Base-by-base conservation (phyloP, 1,284 basidiomycete species). In the Malassezia obtusa region DNA sequence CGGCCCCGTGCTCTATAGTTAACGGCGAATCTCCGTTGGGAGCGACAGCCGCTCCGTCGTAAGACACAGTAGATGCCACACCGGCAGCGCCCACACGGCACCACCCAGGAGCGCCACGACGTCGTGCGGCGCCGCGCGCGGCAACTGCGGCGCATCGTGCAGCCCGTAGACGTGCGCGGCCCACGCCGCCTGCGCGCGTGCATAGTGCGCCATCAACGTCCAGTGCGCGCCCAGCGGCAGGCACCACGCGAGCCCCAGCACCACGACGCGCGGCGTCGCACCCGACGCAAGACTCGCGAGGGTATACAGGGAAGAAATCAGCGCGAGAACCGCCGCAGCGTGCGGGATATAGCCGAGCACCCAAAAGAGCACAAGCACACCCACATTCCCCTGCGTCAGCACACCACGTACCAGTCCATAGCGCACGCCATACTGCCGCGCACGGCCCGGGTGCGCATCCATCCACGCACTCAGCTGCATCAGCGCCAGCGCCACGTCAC, bases 91-190 rank as follows among this genome's bases (percentile, higher is more conserved):
- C 53, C 53, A 56, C 19, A 56, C 45, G 17, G 45, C 15, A 4
- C 53, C 53, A 21, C 24, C 48, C 10, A 56, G 44, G 21, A 56
- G 43, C 10, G 48, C 53, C 1, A 56, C 48, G 7, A 50, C 53
- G 11, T 56, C 33, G 21, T 30, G 41, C 36, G 52, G 33, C 28
- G 35, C 14, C 9, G 35, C 47, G 17, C 17, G n/a, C 9, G 47
- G 47, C 6, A 26, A 11, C 26, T 17, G 10, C 4, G 50, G 50
- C 22, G 19, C 39, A 2, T 21, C 30, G 11, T 9, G 17, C 11
- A 43, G 10, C 10, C 30, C 31, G n/a, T 40, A 43, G 7, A 22
- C 10, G 17, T 39, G 33, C 35, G 35, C 41, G 24, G 49, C 30
- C 51, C 51, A 53, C 8, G 40, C 40, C 15, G 30, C 25, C 45